Evolutionary conservation across 441 rosid species (phyloP), one percentile per base, ranked within the genome.

Genomic region (Biscutella laevigata): DNA sequence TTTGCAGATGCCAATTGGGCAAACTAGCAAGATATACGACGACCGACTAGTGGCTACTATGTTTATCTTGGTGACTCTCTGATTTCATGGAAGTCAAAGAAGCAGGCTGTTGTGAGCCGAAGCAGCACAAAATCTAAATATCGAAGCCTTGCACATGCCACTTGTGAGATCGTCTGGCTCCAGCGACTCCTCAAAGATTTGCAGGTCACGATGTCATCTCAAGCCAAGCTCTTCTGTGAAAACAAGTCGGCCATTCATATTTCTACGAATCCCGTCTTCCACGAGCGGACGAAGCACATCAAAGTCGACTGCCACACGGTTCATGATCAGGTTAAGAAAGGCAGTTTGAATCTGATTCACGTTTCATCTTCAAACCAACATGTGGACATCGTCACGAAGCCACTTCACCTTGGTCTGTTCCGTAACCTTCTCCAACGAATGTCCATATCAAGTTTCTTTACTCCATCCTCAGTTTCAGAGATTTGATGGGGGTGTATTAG

Each of bases 221-320:
- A 3, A 0, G 6, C 52, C 0, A 46, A 46, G 15, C 7, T 46
- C 0, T 46, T 28, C 1, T 46, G 25, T 16, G 36, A 28, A 0
- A 46, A 28, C 3, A 46, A 46, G 1, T 16, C 52, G 0, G 35
- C 35, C 0, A 5, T 45, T 1, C 24, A 27, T 1, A 46, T 28
- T 0, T 24, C 25, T 0, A 16, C 3, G 0, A 37, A 37, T 0
- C 5, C 6, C 0, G 42, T 37, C 0, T 37, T 37, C 0, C 22
- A 37, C 16, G 42, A 37, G 2, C 2, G 22, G 0, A 37, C 24
- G 0, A 37, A 37, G 2, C 42, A 37, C 0, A 9, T 37, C 0
- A 5, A 37, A 0, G 1, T 37, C n/a, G n/a, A n/a, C n/a, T n/a
- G n/a, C n/a, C n/a, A n/a, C n/a, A n/a, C n/a, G n/a, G n/a, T n/a